These are phyloP conservation scores for Baffinella frigidus DNA, from an alignment of 208 protist species.

Conservation along the genomic window DNA sequence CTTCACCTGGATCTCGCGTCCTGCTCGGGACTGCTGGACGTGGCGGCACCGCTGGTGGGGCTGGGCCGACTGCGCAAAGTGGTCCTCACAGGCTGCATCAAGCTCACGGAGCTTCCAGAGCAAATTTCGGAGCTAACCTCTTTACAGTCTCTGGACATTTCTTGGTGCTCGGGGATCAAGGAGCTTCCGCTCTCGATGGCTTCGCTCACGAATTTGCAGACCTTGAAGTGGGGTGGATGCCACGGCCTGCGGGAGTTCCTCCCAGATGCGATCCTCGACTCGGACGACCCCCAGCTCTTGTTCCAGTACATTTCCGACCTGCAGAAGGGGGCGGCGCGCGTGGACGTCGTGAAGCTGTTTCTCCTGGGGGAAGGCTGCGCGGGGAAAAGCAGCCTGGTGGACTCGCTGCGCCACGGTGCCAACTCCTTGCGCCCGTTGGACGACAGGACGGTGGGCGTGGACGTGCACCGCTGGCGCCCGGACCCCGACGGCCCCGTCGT, in stretches of 20 bases:
- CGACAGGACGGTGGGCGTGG: neutral
- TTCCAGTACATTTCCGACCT: neutral
- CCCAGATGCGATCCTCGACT: too few species aligned
- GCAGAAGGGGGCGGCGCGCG: neutral
- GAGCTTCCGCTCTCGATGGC: neutral
- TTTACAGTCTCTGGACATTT: neutral
- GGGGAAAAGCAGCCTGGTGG: conserved; percentile 32
- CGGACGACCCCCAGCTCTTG: too few species aligned
- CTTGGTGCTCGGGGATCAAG: neutral
- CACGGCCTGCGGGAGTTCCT: neutral
- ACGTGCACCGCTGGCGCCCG: neutral
- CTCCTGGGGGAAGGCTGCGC: neutral
- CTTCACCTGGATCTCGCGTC: too few species aligned
- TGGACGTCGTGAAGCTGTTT: neutral
- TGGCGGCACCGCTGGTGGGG: too few species aligned
- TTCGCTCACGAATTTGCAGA: neutral
- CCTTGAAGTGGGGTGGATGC: neutral
- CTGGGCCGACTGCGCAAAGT: too few species aligned
- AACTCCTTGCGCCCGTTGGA: neutral
- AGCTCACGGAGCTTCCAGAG: neutral
- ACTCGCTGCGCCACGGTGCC: neutral
- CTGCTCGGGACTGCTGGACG: too few species aligned
- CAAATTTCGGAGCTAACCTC: neutral
- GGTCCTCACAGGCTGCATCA: neutral
- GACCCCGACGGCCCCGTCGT: neutral